Percentiles rank a stretch among this genome's conserved stretches.
phyloP scores from a whole-genome alignment of 73 alveolate species.

The Breviolum minutum region DNA sequence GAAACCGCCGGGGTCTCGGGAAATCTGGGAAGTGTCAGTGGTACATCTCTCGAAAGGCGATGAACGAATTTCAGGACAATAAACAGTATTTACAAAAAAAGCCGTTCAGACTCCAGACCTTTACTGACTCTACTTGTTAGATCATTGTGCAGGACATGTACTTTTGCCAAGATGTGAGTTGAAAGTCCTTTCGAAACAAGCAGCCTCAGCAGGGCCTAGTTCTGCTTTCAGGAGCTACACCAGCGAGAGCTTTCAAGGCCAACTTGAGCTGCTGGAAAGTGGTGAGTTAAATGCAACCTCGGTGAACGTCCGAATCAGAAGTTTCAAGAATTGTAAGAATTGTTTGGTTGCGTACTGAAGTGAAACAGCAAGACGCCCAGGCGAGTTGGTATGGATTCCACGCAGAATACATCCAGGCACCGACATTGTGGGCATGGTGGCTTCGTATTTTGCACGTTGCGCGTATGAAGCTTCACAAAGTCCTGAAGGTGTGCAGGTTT shows the following conservation, averaged over 20 bases:
- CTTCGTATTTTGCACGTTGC: not conserved
- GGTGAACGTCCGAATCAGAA: no score
- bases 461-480: no score
- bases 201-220: not conserved
- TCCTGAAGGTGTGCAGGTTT: no score
- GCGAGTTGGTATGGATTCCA: conserved; percentile 48
- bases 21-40: no score
- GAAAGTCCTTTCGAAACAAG: not conserved
- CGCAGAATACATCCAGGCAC: conserved; percentile 54
- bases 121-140: not conserved
- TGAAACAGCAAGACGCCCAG: not conserved
- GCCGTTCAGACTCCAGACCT: not conserved
- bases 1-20: not conserved
- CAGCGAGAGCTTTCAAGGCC: conserved; percentile 10
- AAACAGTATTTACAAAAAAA: not conserved
- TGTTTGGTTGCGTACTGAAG: no score
- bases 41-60: no score
- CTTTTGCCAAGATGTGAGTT: no score
- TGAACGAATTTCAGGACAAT: no score
- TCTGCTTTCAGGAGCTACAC: conserved; percentile 12
- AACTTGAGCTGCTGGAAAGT: no score
- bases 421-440: not conserved
- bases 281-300: no score
- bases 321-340: no score
- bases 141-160: no score